Evolutionary conservation across 306 rosid genomes (phyloP), one percentile per base, ranked within the genome.

Genomic region (Cicer arietinum): DNA sequence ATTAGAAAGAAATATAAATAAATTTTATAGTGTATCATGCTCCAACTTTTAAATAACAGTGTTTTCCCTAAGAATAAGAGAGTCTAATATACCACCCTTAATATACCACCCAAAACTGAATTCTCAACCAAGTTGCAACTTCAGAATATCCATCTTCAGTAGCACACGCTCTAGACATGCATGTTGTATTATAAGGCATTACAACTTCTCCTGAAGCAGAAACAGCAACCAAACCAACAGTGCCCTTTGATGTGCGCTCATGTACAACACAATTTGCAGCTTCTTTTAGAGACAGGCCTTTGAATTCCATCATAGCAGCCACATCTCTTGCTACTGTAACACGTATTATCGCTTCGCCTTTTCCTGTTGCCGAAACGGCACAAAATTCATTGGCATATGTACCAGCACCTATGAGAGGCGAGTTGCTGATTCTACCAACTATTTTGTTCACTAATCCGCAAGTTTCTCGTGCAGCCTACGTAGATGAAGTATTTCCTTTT

Each of bases 361-460:
- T 85, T 25, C 97, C 98, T 0, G 97, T 94, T 8, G 96, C 94
- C 42, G 98, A 91, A 76, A 94, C 91, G 35, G 94, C 97, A 77
- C 97, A 89, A 2, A 90, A 81, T 66, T 82, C 86, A 83, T 91
- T 90, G 78, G 96, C 98, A 42, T 94, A 94, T 13, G 98, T 94
- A 46, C 97, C 94, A 0, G 94, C 91, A 61, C 96, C 97, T 3
- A 94, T 90, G 72, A 94, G 0, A 2, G 98, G 90, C 0, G 97
- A 88, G 85, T 91, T 94, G 5, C 96, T 97, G 7, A 94, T 94
- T 84, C 97, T 74, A 70, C 98, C 98, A 9, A 71, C 90, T 96
- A 90, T 90, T 85, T 90, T 94, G 88, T 91, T 94, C 57, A 94
- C 96, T 1, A 90, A 78, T 80, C 97, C 96, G 6, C 98, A 94